Conservation (phyloP, 129 eudicot species). For the Flaveria robusta region DNA sequence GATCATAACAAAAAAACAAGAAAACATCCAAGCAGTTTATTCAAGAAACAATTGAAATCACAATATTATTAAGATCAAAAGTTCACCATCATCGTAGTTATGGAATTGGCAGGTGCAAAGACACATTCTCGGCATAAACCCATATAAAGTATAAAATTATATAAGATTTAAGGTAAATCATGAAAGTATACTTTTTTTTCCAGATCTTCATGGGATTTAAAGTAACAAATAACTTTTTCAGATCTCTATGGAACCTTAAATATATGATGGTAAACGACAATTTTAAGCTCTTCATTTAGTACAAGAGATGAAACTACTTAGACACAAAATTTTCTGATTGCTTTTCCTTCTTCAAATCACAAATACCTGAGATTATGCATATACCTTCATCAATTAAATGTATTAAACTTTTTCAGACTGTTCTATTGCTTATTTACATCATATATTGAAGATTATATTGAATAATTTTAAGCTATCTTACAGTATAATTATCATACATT, state of each 20-base stretch:
- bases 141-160: background rate
- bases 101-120: background rate
- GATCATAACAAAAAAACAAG: background rate
- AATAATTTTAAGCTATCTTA: background rate
- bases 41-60: constrained; percentile 8
- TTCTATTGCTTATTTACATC: background rate
- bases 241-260: too few species aligned
- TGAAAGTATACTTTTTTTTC: too few species aligned
- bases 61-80: background rate
- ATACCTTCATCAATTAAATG: background rate
- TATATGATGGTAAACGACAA: background rate
- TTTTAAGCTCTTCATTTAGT: background rate
- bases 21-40: constrained; percentile 9
- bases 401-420: background rate
- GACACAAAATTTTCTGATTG: background rate
- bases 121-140: background rate
- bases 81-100: background rate
- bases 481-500: background rate
- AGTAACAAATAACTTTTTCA: too few species aligned
- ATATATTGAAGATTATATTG: background rate
- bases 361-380: background rate
- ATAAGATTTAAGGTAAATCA: background rate
- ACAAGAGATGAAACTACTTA: background rate
- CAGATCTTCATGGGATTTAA: too few species aligned
- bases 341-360: too few species aligned